Evolutionary conservation across 2,329 filamentous ascomycete species (phyloP), one percentile per base, ranked within the genome.

Genomic region (Plectosphaerella sp.): DNA sequence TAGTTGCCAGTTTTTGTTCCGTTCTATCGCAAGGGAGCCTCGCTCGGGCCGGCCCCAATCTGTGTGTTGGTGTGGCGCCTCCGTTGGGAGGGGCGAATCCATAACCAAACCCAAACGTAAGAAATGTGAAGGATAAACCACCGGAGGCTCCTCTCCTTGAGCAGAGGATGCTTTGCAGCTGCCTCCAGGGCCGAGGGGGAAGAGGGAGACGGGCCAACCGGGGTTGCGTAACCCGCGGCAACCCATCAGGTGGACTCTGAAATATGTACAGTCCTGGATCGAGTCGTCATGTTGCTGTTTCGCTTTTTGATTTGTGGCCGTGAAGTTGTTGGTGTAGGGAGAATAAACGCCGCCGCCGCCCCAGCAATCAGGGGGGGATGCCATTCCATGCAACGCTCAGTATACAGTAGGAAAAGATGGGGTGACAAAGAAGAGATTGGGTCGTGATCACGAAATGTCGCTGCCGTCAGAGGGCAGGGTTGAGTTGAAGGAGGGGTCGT

Each of bases 401-500:
- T 69, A 65, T 69, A 68, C 67, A 63, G 65, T 69, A 69, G 65
- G 69, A 61, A 66, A 64, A 53, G 55, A 48, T 55, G 35, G 47
- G 59, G 55, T 52, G 45, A 59, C 51, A 58, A 52, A 55, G 54
- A 37, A 54, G 52, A 52, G 50, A 37, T 45, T 45, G 54, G 48
- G 37, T 52, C 41, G 57, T 64, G 36, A 61, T 33, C 54, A 36
- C 42, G 54, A 47, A 8, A 52, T 50, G 15, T 43, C 47, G 24
- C 49, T 50, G 41, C 50, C 24, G 24, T 58, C 51, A 37, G 39
- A 37, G 39, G 61, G 58, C 28, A 66, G 65, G 14, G 72, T 74
- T 37, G 64, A 60, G 55, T 72, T 76, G 9, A 49, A 57, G 59
- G 24, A 73, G 18, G 78, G 80, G 52, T 83, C 74, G 55, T 79